These are phyloP conservation scores for Bruguiera gymnorhiza DNA, from an alignment of 345 rosid genomes.

Conservation along the genomic window DNA sequence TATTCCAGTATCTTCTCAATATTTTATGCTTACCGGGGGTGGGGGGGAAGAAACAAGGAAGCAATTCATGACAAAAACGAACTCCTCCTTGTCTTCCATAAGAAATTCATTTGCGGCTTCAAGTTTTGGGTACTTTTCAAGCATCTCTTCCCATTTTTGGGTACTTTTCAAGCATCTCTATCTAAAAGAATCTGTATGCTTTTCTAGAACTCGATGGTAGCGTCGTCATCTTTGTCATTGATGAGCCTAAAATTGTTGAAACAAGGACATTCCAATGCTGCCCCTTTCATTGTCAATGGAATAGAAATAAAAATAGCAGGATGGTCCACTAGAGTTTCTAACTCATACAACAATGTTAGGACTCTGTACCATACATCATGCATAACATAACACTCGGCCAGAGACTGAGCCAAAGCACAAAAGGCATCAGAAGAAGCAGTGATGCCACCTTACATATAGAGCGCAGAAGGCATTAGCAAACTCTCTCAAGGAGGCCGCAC, in stretches of 20 bases:
- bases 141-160: slow-evolving; percentile 65
- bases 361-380: background rate
- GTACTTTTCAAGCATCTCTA: slow-evolving; percentile 72
- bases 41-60: too few relatives aligned
- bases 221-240: slow-evolving; percentile 73
- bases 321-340: too few relatives aligned
- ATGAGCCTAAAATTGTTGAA: slow-evolving; percentile 48
- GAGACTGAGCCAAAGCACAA: slow-evolving; percentile 73
- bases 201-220: slow-evolving; percentile 63
- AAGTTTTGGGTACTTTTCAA: slow-evolving; percentile 61
- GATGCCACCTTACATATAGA: slow-evolving; percentile 54
- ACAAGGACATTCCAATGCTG: slow-evolving; percentile 14
- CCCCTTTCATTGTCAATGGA: background rate
- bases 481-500: slow-evolving; percentile 78
- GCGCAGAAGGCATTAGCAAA: slow-evolving; percentile 45
- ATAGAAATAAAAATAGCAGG: background rate
- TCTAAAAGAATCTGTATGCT: slow-evolving; percentile 71
- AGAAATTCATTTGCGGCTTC: slow-evolving; percentile 70
- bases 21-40: background rate
- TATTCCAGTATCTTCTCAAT: background rate
- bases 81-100: slow-evolving; percentile 69
- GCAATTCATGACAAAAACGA: slow-evolving; percentile 22
- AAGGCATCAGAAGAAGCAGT: slow-evolving; percentile 73
- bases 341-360: too few relatives aligned
- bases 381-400: slow-evolving; percentile 62